Percentiles rank a stretch among this genome's conserved stretches.
phyloP scores from a whole-genome alignment of 169 alveolate genomes.

The Eimeria sp. region DNA sequence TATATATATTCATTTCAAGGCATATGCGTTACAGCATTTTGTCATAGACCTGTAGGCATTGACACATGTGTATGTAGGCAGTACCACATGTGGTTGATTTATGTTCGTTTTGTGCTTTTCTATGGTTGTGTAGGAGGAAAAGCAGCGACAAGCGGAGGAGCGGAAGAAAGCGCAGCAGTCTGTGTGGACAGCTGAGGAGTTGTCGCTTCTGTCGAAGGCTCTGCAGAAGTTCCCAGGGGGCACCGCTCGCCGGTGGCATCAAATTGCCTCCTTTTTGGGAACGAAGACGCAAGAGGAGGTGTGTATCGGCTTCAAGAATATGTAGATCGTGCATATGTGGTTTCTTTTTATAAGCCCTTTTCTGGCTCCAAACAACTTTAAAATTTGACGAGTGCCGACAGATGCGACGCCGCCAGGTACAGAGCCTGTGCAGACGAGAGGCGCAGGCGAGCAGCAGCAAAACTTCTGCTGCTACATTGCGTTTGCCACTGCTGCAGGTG shows the following conservation, averaged over 20 bases:
- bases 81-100: no score
- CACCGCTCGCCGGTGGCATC: conserved; percentile 92
- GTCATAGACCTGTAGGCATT: no score
- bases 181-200: conserved; percentile 92
- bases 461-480: not conserved
- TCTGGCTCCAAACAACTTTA: no score
- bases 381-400: no score
- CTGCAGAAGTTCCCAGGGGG: conserved; percentile 94
- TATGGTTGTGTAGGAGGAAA: not conserved
- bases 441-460: no score
- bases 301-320: not conserved
- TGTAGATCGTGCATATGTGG: not conserved
- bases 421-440: no score
- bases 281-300: conserved; percentile 90
- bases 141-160: conserved; percentile 11
- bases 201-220: conserved; percentile 91
- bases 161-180: conserved; percentile 76
- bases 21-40: no score
- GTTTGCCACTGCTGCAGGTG: conserved; percentile 56
- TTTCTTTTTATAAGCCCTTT: not conserved
- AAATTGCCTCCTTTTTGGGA: conserved; percentile 89
- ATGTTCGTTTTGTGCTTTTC: no score
- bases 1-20: no score
- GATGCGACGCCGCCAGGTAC: no score
- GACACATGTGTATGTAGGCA: no score